Conservation (phyloP, 345 rosid genomes). For the Zanthoxylum bungeanum region DNA sequence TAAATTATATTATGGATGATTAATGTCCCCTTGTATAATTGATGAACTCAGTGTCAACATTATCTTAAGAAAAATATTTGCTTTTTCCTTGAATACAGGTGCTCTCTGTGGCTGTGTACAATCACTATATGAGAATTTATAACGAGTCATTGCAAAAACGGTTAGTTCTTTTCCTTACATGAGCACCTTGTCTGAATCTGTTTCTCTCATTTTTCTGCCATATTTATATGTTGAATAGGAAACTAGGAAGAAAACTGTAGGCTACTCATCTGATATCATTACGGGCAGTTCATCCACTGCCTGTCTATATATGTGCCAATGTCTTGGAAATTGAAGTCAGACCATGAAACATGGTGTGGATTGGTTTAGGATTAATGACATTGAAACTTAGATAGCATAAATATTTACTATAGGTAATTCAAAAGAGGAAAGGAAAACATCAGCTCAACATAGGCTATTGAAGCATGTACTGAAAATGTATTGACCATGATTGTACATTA, state of each 20-base stretch:
- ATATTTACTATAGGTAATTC: neutral
- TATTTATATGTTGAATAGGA: neutral
- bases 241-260: neutral
- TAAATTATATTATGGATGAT: neutral
- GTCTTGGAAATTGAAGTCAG: neutral
- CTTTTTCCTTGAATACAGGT: slow-evolving; percentile 49
- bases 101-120: slow-evolving; percentile 96
- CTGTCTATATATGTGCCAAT: neutral
- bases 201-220: neutral
- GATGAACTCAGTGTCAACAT: neutral
- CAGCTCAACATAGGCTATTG: neutral
- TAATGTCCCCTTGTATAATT: neutral
- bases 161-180: slow-evolving; percentile 37
- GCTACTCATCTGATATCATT: neutral
- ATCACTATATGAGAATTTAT: slow-evolving; percentile 91
- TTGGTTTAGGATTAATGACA: neutral
- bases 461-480: neutral
- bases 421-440: neutral
- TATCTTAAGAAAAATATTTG: neutral
- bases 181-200: neutral
- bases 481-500: neutral
- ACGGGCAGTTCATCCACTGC: neutral
- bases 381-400: neutral
- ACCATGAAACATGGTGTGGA: neutral
- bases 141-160: slow-evolving; percentile 65